Conservation (phyloP, 257 asterid species). For the Cruciata laevipes region DNA sequence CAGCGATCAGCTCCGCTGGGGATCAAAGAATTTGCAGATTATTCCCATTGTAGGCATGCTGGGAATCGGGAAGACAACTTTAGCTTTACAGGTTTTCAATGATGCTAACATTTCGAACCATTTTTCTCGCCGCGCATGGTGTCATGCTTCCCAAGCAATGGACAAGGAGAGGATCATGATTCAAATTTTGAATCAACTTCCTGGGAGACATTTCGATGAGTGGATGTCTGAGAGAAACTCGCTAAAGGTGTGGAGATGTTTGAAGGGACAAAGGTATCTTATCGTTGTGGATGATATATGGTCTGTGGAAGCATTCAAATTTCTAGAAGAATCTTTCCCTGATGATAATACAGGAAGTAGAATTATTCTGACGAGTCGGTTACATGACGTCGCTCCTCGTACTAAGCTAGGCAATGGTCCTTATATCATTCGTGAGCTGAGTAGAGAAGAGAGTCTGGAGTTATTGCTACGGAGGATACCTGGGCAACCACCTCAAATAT, state of each 20-base stretch:
- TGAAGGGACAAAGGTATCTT: background rate
- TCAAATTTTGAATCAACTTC: background rate
- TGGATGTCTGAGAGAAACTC: background rate
- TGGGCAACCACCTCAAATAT: too few relatives aligned
- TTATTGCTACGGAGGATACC: too few relatives aligned
- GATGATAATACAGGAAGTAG: background rate
- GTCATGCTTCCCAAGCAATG: background rate
- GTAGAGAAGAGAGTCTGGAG: too few relatives aligned
- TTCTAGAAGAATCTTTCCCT: background rate
- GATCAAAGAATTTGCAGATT: background rate
- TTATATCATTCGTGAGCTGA: too few relatives aligned
- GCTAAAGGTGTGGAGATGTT: background rate
- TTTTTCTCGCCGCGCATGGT: background rate
- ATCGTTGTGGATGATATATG: constrained; percentile 6
- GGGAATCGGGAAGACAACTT: background rate
- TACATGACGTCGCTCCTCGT: background rate
- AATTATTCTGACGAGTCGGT: background rate
- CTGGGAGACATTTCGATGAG: background rate
- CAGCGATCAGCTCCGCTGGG: background rate
- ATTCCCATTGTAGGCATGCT: background rate
- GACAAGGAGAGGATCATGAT: background rate
- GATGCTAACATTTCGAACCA: background rate
- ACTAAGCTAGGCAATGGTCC: too few relatives aligned
- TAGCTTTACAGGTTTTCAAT: background rate
- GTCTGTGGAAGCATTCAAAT: background rate